phyloP scores from a whole-genome alignment of 2,329 filamentous ascomycete genomes.

The Thelonectria blattea region DNA sequence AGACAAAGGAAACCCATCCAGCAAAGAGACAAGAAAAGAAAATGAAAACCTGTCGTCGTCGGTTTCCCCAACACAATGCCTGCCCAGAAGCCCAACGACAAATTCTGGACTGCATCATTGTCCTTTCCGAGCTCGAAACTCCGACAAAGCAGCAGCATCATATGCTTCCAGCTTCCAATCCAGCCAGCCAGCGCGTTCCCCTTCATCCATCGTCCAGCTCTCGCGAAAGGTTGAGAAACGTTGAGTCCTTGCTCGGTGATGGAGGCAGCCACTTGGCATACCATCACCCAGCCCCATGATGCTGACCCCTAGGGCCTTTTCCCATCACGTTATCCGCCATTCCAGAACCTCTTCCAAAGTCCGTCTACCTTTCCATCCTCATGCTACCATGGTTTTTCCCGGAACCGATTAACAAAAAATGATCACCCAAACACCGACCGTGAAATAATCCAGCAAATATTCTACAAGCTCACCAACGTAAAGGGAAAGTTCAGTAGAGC shows the following conservation, averaged over 20 bases:
- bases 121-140: conserved; percentile 15
- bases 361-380: conserved; percentile 15
- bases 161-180: background rate
- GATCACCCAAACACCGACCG: conserved; percentile 34
- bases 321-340: background rate
- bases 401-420: conserved; percentile 26
- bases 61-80: conserved; percentile 2
- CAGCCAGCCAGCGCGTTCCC: background rate
- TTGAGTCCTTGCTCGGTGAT: background rate
- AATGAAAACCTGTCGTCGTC: background rate
- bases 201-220: background rate
- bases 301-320: conserved; percentile 1
- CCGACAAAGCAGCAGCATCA: conserved; percentile 13
- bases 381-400: conserved; percentile 15
- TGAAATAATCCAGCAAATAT: conserved; percentile 32
- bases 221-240: background rate
- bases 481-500: conserved; percentile 29
- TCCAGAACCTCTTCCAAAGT: conserved; percentile 3
- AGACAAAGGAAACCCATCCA: conserved; percentile 5
- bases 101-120: conserved; percentile 8
- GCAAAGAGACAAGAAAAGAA: background rate
- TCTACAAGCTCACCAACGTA: conserved; percentile 37
- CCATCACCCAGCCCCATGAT: conserved; percentile 2
- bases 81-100: conserved; percentile 7
- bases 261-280: background rate